Evolutionary conservation across 2,329 filamentous ascomycete species (phyloP), one percentile per base, ranked within the genome.

Genomic region (Clonostachys chloroleuca): DNA sequence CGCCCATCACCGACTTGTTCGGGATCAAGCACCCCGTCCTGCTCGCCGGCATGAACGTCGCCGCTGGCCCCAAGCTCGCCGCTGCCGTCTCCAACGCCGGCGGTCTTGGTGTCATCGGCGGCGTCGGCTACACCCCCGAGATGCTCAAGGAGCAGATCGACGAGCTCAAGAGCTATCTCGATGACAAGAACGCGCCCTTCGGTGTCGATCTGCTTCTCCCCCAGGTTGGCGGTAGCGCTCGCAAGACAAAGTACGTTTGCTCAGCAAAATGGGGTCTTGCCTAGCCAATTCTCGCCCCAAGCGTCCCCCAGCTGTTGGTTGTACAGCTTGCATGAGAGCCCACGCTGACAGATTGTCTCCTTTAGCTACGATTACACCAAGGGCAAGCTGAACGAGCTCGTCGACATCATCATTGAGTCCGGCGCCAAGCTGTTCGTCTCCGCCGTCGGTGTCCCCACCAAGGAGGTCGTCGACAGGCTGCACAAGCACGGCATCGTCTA

Each of bases 41-140:
- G 62, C 85, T 99, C 52, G 94, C 94, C 59, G 94, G 94, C 68
- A 99, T 99, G 94, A 97, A 99, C 79, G 94, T 97, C 54, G 94
- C 94, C 48, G 94, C 94, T 50, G 94, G 94, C 44, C 94, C 94
- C 47, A 95, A 91, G 79, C 85, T 99, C 62, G 94, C 94, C 46
- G 94, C 94, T 34, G 94, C 94, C 40, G 94, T 99, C 59, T 95
- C 92, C 58, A 96, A 99, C 70, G 94, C 94, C 45, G 94, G 94
- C 57, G 94, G 94, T 62, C 79, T 99, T 52, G 94, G 94, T 73
- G 94, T 99, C 60, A 92, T 99, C 59, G 94, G 94, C 57, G 94
- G 94, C 67, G 86, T 92, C 59, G 87, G 90, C 55, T 99, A 99
- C 77, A 96, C 91, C 47, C 94, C 94, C 58, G 90, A 96, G 51